Evolutionary conservation across 2,329 filamentous ascomycete species (phyloP).

Genomic region (Calonectria ilicicola): DNA sequence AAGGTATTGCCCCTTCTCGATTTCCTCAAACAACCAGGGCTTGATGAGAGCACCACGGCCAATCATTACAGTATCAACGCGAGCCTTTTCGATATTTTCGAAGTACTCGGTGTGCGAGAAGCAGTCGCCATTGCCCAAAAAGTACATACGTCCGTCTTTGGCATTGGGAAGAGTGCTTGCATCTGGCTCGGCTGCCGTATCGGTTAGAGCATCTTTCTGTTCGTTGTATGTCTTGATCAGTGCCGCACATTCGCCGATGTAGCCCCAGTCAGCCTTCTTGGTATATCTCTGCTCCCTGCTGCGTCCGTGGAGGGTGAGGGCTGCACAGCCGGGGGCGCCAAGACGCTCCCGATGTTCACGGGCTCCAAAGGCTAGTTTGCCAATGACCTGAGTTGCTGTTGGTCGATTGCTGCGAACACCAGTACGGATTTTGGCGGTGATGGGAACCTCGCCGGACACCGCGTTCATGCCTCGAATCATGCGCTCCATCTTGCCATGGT

Average conservation of each 20-base stretch:
- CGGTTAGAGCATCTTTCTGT: constrained; percentile 73
- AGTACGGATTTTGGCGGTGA: constrained; percentile 95
- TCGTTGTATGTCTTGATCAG: constrained; percentile 85
- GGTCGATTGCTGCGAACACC: constrained; percentile 85
- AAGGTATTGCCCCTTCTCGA: constrained; percentile 89
- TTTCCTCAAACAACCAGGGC: constrained; percentile 98
- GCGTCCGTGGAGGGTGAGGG: constrained; percentile 94
- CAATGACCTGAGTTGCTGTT: constrained; percentile 83
- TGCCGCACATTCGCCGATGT: constrained; percentile 90
- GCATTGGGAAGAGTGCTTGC: constrained; percentile 76
- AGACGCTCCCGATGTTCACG: constrained; percentile 76
- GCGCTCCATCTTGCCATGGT: constrained; percentile 88
- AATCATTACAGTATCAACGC: constrained; percentile 95
- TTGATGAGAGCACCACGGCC: constrained; percentile 97
- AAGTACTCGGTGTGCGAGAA: constrained; percentile 93
- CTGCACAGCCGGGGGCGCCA: constrained; percentile 87
- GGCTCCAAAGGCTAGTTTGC: constrained; percentile 85
- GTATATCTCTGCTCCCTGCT: constrained; percentile 96
- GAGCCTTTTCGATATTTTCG: constrained; percentile 78
- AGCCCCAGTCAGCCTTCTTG: constrained; percentile 91
- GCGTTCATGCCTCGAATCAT: constrained; percentile 97
- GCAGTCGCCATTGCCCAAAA: constrained; percentile 96
- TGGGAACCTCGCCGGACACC: constrained; percentile 89
- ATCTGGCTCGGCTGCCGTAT: constrained; percentile 85
- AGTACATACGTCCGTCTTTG: constrained; percentile 80